A percentile compares a stretch with the other conserved stretches of the same genome.
These are phyloP conservation scores for Pseudohyphozyma bogoriensis DNA, from an alignment of 768 basidiomycete species.

Conservation along the genomic window DNA sequence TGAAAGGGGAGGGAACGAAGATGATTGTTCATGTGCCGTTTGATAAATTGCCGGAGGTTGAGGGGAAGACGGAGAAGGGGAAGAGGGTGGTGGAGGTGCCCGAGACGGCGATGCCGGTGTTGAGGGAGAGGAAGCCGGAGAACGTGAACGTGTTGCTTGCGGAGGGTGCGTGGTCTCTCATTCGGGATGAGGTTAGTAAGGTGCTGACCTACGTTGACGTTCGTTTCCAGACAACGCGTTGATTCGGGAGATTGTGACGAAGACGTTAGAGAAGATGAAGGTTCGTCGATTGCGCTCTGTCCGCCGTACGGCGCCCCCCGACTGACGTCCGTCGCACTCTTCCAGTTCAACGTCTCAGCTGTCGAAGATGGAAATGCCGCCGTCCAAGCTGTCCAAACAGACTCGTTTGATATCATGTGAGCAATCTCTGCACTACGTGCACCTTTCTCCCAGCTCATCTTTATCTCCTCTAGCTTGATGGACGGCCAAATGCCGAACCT, in stretches of 20 bases:
- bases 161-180: neutral
- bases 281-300: too few species aligned
- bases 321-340: too few species aligned
- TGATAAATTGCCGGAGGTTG: constrained; percentile 2
- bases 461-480: neutral
- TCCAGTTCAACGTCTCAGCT: constrained; percentile 27
- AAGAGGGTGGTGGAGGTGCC: neutral
- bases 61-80: neutral
- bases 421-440: neutral
- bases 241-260: constrained; percentile 13
- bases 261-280: constrained; percentile 6
- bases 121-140: neutral
- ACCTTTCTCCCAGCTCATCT: neutral
- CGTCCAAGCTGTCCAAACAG: constrained; percentile 31
- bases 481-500: constrained; percentile 13
- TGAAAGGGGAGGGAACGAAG: constrained; percentile 12
- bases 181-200: neutral
- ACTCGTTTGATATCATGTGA: constrained; percentile 32
- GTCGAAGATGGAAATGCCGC: constrained; percentile 35
- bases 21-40: constrained; percentile 14
- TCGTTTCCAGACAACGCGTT: constrained; percentile 19
- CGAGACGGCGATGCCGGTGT: neutral
- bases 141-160: constrained; percentile 12
- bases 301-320: too few species aligned
- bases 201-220: neutral